A percentile compares a stretch with the other conserved stretches of the same genome.
These are phyloP conservation scores for Anthoceros angustus DNA, from an alignment of 225 moss, liverwort and hornwort species.

Conservation along the genomic window DNA sequence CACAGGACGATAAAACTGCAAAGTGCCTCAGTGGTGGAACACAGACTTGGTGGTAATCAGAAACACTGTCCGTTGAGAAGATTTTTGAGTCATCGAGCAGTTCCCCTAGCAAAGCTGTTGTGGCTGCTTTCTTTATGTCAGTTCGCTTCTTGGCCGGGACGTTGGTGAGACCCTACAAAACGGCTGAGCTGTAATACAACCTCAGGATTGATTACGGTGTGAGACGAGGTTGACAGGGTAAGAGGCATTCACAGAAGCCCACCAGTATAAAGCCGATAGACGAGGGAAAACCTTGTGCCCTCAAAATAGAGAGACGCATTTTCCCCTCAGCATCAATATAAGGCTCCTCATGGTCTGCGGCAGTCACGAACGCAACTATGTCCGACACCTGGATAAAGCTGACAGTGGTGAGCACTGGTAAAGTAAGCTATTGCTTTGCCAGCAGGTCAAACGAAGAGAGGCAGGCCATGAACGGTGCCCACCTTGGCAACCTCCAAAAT, in stretches of 20 bases:
- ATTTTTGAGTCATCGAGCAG: constrained; percentile 71
- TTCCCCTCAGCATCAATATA: constrained; percentile 64
- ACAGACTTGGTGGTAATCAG: constrained; percentile 78
- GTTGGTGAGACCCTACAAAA: constrained; percentile 37
- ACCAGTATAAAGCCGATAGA: constrained; percentile 65
- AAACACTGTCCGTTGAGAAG: constrained; percentile 44
- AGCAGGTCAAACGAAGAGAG: neutral
- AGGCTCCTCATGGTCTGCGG: constrained; percentile 32
- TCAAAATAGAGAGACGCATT: constrained; percentile 64
- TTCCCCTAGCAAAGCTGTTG: constrained; percentile 49
- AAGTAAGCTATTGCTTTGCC: neutral
- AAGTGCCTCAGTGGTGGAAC: neutral
- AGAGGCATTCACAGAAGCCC: neutral
- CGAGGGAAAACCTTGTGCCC: constrained; percentile 58
- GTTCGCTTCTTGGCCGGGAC: constrained; percentile 49
- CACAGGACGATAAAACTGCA: neutral
- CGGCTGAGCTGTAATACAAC: neutral
- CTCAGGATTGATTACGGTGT: neutral
- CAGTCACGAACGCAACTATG: constrained; percentile 64
- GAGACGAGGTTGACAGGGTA: neutral
- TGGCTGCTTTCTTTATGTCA: constrained; percentile 60
- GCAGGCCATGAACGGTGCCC: constrained; percentile 1
- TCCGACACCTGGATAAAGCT: constrained; percentile 68
- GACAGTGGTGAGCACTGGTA: constrained; percentile 25
- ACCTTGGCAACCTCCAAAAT: constrained; percentile 20